Conservation (phyloP, 495 filamentous ascomycete species). For the Daldinia bambusicola region DNA sequence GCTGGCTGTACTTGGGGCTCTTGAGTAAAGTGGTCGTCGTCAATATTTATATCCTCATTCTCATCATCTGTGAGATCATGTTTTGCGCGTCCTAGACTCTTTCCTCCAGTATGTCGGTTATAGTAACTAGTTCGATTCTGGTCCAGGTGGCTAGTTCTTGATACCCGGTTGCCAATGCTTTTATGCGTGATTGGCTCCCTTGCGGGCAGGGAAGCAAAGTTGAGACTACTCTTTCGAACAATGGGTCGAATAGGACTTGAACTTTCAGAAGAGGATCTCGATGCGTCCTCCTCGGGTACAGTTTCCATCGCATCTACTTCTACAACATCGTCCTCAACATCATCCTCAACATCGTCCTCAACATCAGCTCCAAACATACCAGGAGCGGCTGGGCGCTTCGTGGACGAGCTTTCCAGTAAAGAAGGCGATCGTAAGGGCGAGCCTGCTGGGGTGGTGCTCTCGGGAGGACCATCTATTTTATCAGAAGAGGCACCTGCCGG, state of each 20-base stretch:
- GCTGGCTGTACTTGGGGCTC: constrained; percentile 48
- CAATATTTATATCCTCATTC: constrained; percentile 68
- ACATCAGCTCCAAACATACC: constrained; percentile 10
- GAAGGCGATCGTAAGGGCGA: constrained; percentile 35
- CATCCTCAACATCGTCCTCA: constrained; percentile 38
- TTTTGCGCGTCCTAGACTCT: constrained; percentile 61
- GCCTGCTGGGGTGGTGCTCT: constrained; percentile 47
- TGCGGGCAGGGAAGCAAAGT: constrained; percentile 89
- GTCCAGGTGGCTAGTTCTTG: constrained; percentile 83
- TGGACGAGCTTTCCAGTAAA: constrained; percentile 41
- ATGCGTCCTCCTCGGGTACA: constrained; percentile 63
- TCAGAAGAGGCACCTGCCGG: constrained; percentile 19
- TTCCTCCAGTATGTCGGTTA: constrained; percentile 70
- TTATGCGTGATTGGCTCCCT: constrained; percentile 87
- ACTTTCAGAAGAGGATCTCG: constrained; percentile 59
- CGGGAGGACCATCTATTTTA: constrained; percentile 24
- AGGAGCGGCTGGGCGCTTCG: constrained; percentile 34
- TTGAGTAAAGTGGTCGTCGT: constrained; percentile 59
- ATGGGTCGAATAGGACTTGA: constrained; percentile 62
- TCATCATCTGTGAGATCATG: constrained; percentile 57
- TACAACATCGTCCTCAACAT: constrained; percentile 37
- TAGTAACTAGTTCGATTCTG: constrained; percentile 71
- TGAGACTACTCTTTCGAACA: constrained; percentile 91
- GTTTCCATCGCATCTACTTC: constrained; percentile 48
- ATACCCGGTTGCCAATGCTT: constrained; percentile 75